Evolutionary conservation across 768 basidiomycete species (phyloP).

Genomic region (Xerocomellus chrysenteron): DNA sequence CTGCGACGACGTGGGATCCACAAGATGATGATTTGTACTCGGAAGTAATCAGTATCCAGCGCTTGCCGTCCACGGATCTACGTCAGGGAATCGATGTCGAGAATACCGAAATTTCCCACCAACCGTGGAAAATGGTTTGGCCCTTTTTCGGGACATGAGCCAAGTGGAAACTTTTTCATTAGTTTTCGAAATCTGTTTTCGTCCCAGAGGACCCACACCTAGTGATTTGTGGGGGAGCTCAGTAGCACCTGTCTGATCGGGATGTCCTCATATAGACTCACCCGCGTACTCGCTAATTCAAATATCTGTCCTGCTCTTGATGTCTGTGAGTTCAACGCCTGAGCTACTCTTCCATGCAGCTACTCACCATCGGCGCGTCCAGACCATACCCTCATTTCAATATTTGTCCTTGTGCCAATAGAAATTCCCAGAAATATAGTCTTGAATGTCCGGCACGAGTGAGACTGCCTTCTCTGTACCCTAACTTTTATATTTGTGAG

Average conservation of each 20-base stretch:
- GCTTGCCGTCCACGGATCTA: slow-evolving; percentile 58
- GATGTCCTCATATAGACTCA: slow-evolving; percentile 11
- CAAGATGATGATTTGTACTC: slow-evolving; percentile 43
- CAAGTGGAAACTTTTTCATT: background rate
- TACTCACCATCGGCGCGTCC: slow-evolving; percentile 22
- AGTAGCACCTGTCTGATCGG: slow-evolving; percentile 2
- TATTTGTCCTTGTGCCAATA: slow-evolving; percentile 36
- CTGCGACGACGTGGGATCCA: slow-evolving; percentile 54
- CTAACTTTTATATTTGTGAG: slow-evolving; percentile 37
- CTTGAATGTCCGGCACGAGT: background rate
- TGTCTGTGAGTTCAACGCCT: slow-evolving; percentile 15
- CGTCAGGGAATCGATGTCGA: slow-evolving; percentile 55
- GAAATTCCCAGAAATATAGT: background rate
- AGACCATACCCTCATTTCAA: slow-evolving; percentile 45
- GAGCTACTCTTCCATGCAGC: background rate
- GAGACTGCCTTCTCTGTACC: slow-evolving; percentile 11
- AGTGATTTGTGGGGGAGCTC: slow-evolving; percentile 28
- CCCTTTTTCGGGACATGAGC: slow-evolving; percentile 2
- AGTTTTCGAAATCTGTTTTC: background rate
- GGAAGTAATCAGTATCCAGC: slow-evolving; percentile 34
- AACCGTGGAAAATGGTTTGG: slow-evolving; percentile 15
- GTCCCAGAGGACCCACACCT: slow-evolving; percentile 24
- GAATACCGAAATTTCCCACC: slow-evolving; percentile 27
- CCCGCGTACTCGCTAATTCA: slow-evolving; percentile 14
- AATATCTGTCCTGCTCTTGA: slow-evolving; percentile 25